Percentiles rank a stretch among this genome's conserved stretches.
Conservation (phyloP, 2,329 filamentous ascomycete species). For the Phyllosticta citriasiana region DNA sequence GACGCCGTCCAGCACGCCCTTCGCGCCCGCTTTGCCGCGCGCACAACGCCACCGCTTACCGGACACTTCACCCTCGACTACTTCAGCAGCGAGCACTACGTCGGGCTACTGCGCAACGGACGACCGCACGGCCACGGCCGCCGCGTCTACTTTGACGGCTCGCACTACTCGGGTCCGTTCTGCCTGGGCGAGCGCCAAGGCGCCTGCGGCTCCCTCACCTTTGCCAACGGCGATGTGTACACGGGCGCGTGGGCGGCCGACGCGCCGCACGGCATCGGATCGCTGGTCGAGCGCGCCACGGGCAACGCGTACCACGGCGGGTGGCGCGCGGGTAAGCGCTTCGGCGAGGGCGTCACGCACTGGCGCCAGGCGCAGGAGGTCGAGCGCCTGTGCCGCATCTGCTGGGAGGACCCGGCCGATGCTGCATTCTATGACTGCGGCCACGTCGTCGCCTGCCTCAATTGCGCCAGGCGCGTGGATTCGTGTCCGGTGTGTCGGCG, state of each 20-base stretch:
- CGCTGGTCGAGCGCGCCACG: constrained; percentile 44
- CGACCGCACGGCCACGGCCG: constrained; percentile 46
- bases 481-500: constrained; percentile 52
- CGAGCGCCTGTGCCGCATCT: constrained; percentile 50
- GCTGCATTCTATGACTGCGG: constrained; percentile 54
- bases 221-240: constrained; percentile 56
- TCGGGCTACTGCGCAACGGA: constrained; percentile 37
- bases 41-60: constrained; percentile 26
- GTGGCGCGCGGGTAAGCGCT: constrained; percentile 50
- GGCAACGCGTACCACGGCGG: constrained; percentile 53
- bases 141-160: constrained; percentile 42
- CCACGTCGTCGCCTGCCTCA: constrained; percentile 51
- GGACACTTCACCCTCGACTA: constrained; percentile 43
- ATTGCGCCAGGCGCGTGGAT: constrained; percentile 50
- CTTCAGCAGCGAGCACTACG: constrained; percentile 48
- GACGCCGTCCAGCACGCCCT: constrained; percentile 36
- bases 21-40: constrained; percentile 33
- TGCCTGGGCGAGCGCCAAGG: constrained; percentile 44
- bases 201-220: constrained; percentile 44
- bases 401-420: constrained; percentile 50
- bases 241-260: constrained; percentile 53
- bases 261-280: constrained; percentile 49
- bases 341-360: constrained; percentile 52
- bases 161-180: constrained; percentile 48
- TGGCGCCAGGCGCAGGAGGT: constrained; percentile 54